Base-by-base conservation (phyloP, 208 protist genomes). In the Lotmaria passim region DNA sequence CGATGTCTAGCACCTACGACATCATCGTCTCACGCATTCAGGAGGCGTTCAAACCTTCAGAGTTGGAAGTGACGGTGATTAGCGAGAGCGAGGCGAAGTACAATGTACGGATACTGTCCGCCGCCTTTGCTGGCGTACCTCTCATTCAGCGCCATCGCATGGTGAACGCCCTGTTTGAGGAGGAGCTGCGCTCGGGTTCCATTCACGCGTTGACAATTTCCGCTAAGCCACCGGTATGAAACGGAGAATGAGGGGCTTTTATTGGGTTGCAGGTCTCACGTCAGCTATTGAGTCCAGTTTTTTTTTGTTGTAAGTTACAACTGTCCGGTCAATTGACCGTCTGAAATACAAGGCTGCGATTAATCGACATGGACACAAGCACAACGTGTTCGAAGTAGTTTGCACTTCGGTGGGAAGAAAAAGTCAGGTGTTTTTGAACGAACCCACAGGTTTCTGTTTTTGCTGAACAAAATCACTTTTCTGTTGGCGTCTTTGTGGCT, bases 201-300 rank as follows among this genome's bases (percentile, higher is more conserved):
- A 91, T 94, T 65, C 89, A 94, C 61, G 89, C 89, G 26, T 52
- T 94, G 34, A 83, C 74, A 30, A 94, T 94, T 28, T 77, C 66
- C 14, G 87, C 87, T 24, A 83, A 83, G 28, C 78, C 81, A 38
- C 76, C 78, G 30, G 47, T 24, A 52, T 23, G 11, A 48, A 48
- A 52, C 6, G 12, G 36, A 39, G 8, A 39, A 39, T 6, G 5
- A 46, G 41, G 15, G n/a, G 15, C 3, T n/a, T n/a, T n/a, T n/a
- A n/a, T n/a, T n/a, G n/a, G n/a, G n/a, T n/a, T n/a, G n/a, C n/a
- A n/a, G n/a, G n/a, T n/a, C n/a, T n/a, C n/a, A n/a, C n/a, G n/a
- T n/a, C n/a, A n/a, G n/a, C n/a, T n/a, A n/a, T n/a, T n/a, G n/a
- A n/a, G n/a, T n/a, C n/a, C n/a, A n/a, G n/a, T n/a, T n/a, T n/a